Evolutionary conservation across 306 rosid genomes (phyloP).

Genomic region (Medicago ruthenica): DNA sequence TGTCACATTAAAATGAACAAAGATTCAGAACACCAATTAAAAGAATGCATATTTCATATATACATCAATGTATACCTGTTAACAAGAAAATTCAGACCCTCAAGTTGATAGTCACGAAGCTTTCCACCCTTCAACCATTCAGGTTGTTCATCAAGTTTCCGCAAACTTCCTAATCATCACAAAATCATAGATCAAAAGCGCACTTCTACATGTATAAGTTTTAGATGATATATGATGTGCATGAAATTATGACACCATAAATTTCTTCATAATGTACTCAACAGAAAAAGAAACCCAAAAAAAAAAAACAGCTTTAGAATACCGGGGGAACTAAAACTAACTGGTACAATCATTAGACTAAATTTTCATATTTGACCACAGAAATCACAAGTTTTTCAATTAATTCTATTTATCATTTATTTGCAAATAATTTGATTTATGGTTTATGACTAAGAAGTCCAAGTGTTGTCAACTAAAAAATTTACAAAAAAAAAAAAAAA

Average conservation of each 20-base stretch:
- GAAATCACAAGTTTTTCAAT: too few species aligned
- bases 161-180: conserved; percentile 79
- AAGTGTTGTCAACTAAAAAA: not conserved
- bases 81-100: conserved; percentile 99
- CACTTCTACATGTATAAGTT: conserved; percentile 11
- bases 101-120: conserved; percentile 99
- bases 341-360: not conserved
- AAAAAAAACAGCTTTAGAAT: not conserved
- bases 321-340: not conserved
- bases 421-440: too few species aligned
- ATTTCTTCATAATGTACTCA: not conserved
- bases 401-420: too few species aligned
- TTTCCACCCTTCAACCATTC: conserved; percentile 98
- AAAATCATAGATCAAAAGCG: conserved; percentile 39
- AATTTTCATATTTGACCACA: too few species aligned
- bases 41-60: not conserved
- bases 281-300: not conserved
- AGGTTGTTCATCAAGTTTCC: conserved; percentile 98
- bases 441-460: not conserved
- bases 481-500: not conserved
- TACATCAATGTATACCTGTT: conserved; percentile 66
- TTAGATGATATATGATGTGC: conserved; percentile 1
- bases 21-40: conserved; percentile 46
- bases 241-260: not conserved
- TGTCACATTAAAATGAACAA: conserved; percentile 49